Percentiles rank a stretch among this genome's conserved stretches.
These are phyloP conservation scores for Drechslerella dactyloides DNA, from an alignment of 2,329 filamentous ascomycete genomes.

Conservation along the genomic window DNA sequence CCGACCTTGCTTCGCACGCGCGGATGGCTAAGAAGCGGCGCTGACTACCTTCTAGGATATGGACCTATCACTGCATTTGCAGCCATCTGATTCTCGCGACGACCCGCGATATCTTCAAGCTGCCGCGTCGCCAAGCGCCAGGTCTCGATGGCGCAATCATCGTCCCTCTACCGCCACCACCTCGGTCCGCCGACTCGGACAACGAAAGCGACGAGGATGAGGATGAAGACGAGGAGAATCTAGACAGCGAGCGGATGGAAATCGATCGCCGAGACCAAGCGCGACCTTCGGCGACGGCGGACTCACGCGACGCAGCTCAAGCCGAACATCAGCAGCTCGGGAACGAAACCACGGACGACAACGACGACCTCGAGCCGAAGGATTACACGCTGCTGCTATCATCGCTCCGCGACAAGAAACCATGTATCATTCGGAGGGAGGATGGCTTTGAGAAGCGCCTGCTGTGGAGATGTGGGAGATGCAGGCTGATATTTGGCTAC, in stretches of 20 bases:
- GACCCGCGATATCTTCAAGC: slow-evolving; percentile 62
- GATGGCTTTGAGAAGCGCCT: slow-evolving; percentile 73
- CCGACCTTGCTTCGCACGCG: background rate
- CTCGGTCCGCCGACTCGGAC: slow-evolving; percentile 53
- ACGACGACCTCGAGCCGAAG: slow-evolving; percentile 52
- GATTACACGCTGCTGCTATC: slow-evolving; percentile 63
- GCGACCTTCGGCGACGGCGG: background rate
- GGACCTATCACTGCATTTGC: slow-evolving; percentile 70
- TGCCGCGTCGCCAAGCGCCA: slow-evolving; percentile 64
- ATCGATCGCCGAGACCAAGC: slow-evolving; percentile 21
- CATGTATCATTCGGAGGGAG: slow-evolving; percentile 64
- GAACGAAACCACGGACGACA: background rate
- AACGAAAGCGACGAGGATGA: slow-evolving; percentile 50
- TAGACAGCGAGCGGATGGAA: slow-evolving; percentile 40
- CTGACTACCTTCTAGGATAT: slow-evolving; percentile 55
- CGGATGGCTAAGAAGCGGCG: background rate
- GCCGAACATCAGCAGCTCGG: background rate
- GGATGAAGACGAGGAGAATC: slow-evolving; percentile 12
- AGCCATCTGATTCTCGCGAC: slow-evolving; percentile 69
- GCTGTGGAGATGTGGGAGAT: slow-evolving; percentile 67
- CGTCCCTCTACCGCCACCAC: slow-evolving; percentile 62
- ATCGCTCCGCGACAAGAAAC: slow-evolving; percentile 61
- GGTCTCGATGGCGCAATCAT: slow-evolving; percentile 66
- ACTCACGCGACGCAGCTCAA: background rate
- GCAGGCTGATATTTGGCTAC: slow-evolving; percentile 69